phyloP scores from a whole-genome alignment of 805 yeast genomes.

The Pichia rugopelliculosa region DNA sequence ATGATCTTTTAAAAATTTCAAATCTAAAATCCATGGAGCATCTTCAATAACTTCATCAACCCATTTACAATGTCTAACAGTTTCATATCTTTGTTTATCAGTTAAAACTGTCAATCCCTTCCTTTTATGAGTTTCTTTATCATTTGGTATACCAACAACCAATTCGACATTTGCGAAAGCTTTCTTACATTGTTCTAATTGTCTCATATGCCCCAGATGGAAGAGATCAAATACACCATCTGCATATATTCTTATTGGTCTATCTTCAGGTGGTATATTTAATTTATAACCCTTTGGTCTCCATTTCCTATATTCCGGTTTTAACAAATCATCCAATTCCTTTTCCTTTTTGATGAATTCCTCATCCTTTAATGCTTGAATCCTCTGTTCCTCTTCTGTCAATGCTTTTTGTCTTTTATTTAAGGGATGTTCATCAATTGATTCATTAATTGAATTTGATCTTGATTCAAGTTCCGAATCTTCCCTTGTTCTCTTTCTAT shows the following conservation, averaged over 20 bases:
- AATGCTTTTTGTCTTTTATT: constrained; percentile 8
- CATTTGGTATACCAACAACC: constrained; percentile 90
- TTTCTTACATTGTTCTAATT: constrained; percentile 93
- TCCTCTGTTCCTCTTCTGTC: constrained; percentile 20
- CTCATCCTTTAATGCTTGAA: constrained; percentile 19
- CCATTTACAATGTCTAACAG: constrained; percentile 92
- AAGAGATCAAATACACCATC: constrained; percentile 97
- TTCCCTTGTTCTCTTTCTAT: constrained; percentile 4
- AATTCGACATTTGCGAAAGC: constrained; percentile 76
- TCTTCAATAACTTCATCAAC: constrained; percentile 92
- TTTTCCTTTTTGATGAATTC: constrained; percentile 39
- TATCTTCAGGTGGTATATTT: constrained; percentile 74
- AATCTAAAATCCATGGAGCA: constrained; percentile 93
- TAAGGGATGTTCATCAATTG: neutral
- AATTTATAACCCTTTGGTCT: constrained; percentile 75
- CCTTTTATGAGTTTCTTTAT: constrained; percentile 80
- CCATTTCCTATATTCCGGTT: constrained; percentile 63
- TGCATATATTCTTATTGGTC: constrained; percentile 92
- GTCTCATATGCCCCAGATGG: constrained; percentile 97
- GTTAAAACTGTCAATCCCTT: constrained; percentile 90
- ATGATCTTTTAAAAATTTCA: constrained; percentile 71
- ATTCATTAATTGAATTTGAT: neutral
- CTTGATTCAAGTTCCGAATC: constrained; percentile 2
- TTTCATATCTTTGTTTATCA: constrained; percentile 83
- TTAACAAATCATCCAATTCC: constrained; percentile 55